Conservation (phyloP, 1,284 basidiomycete species). For the Malassezia arunalokei region DNA sequence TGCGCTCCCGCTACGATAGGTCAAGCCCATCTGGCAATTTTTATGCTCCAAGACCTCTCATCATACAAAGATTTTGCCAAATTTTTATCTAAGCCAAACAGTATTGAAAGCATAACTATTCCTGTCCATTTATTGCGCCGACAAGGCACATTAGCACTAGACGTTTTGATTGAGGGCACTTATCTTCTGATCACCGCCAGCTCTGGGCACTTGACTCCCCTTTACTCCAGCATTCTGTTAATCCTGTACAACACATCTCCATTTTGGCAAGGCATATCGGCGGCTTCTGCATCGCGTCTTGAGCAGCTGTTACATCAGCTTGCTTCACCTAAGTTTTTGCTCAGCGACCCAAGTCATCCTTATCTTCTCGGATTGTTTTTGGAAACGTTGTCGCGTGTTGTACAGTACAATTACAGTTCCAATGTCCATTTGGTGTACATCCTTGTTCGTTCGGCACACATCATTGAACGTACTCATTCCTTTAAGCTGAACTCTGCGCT, state of each 20-base stretch:
- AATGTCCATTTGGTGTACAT: slow-evolving; percentile 82
- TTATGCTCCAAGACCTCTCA: slow-evolving; percentile 80
- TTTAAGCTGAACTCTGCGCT: slow-evolving; percentile 56
- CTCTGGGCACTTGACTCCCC: slow-evolving; percentile 49
- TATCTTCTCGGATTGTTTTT: slow-evolving; percentile 81
- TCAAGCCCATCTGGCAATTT: slow-evolving; percentile 72
- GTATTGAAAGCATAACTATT: slow-evolving; percentile 19
- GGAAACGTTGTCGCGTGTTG: slow-evolving; percentile 75
- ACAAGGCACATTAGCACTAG: slow-evolving; percentile 20
- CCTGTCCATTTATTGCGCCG: slow-evolving; percentile 16
- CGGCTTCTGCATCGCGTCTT: slow-evolving; percentile 64
- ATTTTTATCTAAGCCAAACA: slow-evolving; percentile 28
- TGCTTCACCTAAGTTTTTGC: slow-evolving; percentile 70
- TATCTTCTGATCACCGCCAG: slow-evolving; percentile 76
- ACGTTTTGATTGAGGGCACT: slow-evolving; percentile 55
- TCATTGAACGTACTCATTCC: slow-evolving; percentile 73
- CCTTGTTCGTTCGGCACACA: slow-evolving; percentile 65
- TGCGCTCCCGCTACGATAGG: slow-evolving; percentile 64
- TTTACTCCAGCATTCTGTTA: slow-evolving; percentile 68
- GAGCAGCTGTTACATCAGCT: slow-evolving; percentile 79
- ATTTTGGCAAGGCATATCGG: slow-evolving; percentile 65
- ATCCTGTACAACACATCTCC: slow-evolving; percentile 76
- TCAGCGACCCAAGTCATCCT: slow-evolving; percentile 87
- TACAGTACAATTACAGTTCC: slow-evolving; percentile 51
- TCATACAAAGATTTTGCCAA: slow-evolving; percentile 64